phyloP scores from a whole-genome alignment of 78 protist species.

The Dictyostelium citrinum region DNA sequence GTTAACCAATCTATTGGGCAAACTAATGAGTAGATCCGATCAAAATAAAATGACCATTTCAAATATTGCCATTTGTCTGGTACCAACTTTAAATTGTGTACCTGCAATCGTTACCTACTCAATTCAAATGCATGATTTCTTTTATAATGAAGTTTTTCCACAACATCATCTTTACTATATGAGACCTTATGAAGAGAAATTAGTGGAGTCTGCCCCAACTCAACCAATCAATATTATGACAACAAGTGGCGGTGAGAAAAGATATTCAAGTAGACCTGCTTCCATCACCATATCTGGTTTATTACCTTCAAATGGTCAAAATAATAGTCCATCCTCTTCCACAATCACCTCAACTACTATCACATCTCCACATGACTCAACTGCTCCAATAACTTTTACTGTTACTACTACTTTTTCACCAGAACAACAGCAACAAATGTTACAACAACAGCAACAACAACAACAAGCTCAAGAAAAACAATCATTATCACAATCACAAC shows the following conservation, averaged over 20 bases:
- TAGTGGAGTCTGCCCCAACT: background rate
- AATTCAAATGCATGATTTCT: slow-evolving; percentile 55
- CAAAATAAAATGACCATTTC: slow-evolving; percentile 71
- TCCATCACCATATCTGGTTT: slow-evolving; percentile 35
- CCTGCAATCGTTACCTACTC: slow-evolving; percentile 75
- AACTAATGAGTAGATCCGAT: slow-evolving; percentile 25
- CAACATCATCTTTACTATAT: slow-evolving; percentile 50
- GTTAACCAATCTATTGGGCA: slow-evolving; percentile 17
- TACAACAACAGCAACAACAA: slow-evolving; percentile 11
- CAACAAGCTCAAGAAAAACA: background rate
- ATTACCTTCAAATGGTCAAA: slow-evolving; percentile 5
- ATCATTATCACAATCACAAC: slow-evolving; percentile 13
- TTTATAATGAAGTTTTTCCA: slow-evolving; percentile 43
- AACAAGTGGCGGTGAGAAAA: background rate
- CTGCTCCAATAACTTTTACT: slow-evolving; percentile 63
- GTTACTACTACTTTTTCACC: slow-evolving; percentile 67
- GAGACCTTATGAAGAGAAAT: slow-evolving; percentile 47
- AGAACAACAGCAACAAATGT: background rate
- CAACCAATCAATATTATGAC: slow-evolving; percentile 22
- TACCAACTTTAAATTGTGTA: slow-evolving; percentile 70
- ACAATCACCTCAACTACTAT: slow-evolving; percentile 63
- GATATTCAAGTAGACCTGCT: slow-evolving; percentile 51
- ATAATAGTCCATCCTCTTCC: slow-evolving; percentile 10
- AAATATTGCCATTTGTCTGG: slow-evolving; percentile 67
- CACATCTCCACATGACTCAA: slow-evolving; percentile 62